Base-by-base conservation (phyloP, 2,329 filamentous ascomycete species). In the Cryphonectria parasitica region DNA sequence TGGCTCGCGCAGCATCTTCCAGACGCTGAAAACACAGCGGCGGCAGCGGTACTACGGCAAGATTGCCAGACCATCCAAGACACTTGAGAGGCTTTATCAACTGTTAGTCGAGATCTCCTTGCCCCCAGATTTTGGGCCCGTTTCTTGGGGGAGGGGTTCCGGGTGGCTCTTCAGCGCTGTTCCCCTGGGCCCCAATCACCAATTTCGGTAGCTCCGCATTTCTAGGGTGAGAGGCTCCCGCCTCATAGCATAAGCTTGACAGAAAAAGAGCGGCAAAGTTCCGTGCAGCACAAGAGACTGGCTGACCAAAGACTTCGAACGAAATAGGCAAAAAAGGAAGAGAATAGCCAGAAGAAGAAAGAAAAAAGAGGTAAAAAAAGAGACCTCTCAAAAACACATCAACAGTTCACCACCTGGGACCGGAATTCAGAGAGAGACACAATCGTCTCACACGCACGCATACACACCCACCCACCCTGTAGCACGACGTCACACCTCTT, bases 201-300 rank as follows among this genome's bases (percentile, higher is more conserved):
- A 64, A 66, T 67, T 19, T 67, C 56, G 56, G 36, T 41, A 43
- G 66, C 66, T 67, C 66, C 66, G 66, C 56, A 58, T 45, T 45
- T 61, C 25, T 8, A 62, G 66, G 66, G 66, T 67, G 66, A 67
- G 56, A 67, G 66, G 28, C 56, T 62, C 41, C 66, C 56, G 66
- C 34, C 34, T 36, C 45, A 58, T n/a, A 58, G 49, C 28, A 41
- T n/a, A 8, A 67, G 22, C 52, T 17, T 31, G 34, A 36, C 52
- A 19, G 41, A 28, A 31, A 31, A 43, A 64, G 43, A 28, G 28
- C 54, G 8, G 54, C 63, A 22, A 36, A 25, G 41, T 34, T 52
- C 25, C 19, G 4, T n/a, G 15, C 56, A 19, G 34, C 31, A 36
- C 28, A 11, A 10, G 41, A 15, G 11, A 15, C 11, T 56, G 49